Conservation (phyloP, 1,139 yeast species). For the Pichia cactophila region DNA sequence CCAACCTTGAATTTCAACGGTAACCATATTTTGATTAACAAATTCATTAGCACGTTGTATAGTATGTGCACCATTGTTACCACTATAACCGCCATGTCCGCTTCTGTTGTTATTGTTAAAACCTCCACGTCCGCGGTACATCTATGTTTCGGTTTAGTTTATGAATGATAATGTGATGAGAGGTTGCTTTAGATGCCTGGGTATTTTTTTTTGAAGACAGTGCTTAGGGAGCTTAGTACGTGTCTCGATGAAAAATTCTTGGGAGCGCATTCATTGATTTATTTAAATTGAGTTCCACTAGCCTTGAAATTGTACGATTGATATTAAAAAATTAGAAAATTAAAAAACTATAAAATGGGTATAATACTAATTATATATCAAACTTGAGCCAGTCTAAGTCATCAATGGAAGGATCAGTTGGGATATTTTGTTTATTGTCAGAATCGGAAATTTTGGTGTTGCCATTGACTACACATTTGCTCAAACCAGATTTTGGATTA, state of each 20-base stretch:
- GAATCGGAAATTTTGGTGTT: not conserved
- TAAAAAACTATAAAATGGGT: not conserved
- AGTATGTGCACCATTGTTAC: conserved; percentile 13
- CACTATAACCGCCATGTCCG: conserved; percentile 3
- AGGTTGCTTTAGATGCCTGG: not conserved
- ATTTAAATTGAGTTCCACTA: too few relatives aligned
- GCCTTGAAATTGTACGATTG: not conserved
- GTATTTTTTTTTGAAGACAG: too few relatives aligned
- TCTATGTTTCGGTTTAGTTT: not conserved
- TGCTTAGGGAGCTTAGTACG: too few relatives aligned
- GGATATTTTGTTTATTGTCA: not conserved
- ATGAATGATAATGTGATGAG: not conserved
- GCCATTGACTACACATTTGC: conserved; percentile 12
- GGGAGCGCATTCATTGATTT: too few relatives aligned
- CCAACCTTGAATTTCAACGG: conserved; percentile 72
- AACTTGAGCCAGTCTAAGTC: conserved; percentile 30
- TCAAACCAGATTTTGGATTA: conserved; percentile 12
- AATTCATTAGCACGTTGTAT: conserved; percentile 28
- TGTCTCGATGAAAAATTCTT: too few relatives aligned
- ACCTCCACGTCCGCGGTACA: conserved; percentile 33
- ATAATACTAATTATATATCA: conserved; percentile 19
- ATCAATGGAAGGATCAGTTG: not conserved
- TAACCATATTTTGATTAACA: conserved; percentile 33
- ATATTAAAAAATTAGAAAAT: not conserved
- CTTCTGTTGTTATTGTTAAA: conserved; percentile 1